phyloP scores from a whole-genome alignment of 2,329 filamentous ascomycete species.

The Aspergillus neoniger region DNA sequence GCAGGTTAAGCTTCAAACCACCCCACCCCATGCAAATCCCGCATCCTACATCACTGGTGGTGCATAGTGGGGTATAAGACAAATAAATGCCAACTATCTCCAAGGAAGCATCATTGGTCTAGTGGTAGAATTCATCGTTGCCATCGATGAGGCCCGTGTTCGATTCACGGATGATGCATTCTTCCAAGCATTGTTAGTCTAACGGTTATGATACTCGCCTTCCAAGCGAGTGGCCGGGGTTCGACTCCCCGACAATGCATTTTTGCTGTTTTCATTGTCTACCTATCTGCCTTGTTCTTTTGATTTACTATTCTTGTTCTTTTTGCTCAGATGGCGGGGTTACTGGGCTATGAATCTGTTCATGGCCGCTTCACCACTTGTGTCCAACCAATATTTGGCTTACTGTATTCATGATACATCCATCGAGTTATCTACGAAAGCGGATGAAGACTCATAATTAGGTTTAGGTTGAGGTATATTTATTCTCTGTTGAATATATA shows the following conservation, averaged over 20 bases:
- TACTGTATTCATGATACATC: too few relatives aligned
- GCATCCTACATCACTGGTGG: too few relatives aligned
- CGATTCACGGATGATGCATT: slow-evolving; percentile 48
- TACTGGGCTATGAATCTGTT: not conserved
- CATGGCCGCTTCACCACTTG: too few relatives aligned
- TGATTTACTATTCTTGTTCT: not conserved
- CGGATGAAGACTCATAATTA: too few relatives aligned
- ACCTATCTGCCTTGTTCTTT: not conserved
- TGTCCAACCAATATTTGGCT: too few relatives aligned
- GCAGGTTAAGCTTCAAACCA: too few relatives aligned
- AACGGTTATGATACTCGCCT: slow-evolving; percentile 1
- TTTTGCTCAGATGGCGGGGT: not conserved
- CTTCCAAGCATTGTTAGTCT: not conserved
- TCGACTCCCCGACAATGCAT: slow-evolving; percentile 3
- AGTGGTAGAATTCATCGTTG: slow-evolving; percentile 50
- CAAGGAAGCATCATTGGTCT: slow-evolving; percentile 44
- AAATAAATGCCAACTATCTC: too few relatives aligned
- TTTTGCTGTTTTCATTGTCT: not conserved
- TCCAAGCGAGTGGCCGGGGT: not conserved
- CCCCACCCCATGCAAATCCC: too few relatives aligned
- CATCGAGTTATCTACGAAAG: too few relatives aligned
- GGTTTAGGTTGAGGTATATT: not conserved
- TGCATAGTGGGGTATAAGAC: too few relatives aligned
- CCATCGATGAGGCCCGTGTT: slow-evolving; percentile 51
- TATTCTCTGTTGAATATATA: not conserved